Base-by-base conservation (phyloP, 169 alveolate genomes). In the Plasmodium falciparum region DNA sequence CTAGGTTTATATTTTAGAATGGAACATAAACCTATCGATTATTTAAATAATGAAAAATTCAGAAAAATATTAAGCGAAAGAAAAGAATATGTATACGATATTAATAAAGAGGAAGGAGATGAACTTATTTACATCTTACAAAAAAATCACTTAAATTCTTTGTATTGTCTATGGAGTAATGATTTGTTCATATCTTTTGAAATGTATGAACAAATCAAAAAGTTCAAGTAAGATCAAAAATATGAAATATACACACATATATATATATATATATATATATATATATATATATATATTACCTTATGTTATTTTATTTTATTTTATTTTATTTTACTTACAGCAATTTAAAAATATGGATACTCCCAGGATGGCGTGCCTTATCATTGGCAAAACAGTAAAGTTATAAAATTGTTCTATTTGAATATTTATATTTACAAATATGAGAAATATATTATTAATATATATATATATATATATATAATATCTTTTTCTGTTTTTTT, bases 301-400 rank as follows among this genome's bases (percentile, higher is more conserved):
- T 43, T 29, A 17, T 50, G 2, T 33, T 9, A 52, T 12, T 0
- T 33, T 29, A 43, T 17, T 8, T 33, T 9, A 52, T 12, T 0
- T 33, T 29, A 43, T 17, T 8, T 24, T 47, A 54, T 47, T 49
- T 56, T 58, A 20, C 29, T 24, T 69, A 56, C 54, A 80, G 90
- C 11, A 80, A 80, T 47, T 71, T 80, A 71, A 59, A 80, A 24
- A 24, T 80, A 45, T 80, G 90, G 90, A 80, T 69, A n/a, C 76
- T 80, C 43, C 90, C 90, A 56, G 90, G 90, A 56, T 80, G 90
- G 90, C 63, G 90, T 8, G 90, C 90, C 8, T 59, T 80, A 13
- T 80, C 90, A 47, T 65, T 80, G 1, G 90, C 76, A 24, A 80
- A 80, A 47, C 83, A 67, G 61, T 80, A 49, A 80, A 59, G 9